Base-by-base conservation (phyloP, 1,139 yeast species). In the Saccharomyces hybrid region DNA sequence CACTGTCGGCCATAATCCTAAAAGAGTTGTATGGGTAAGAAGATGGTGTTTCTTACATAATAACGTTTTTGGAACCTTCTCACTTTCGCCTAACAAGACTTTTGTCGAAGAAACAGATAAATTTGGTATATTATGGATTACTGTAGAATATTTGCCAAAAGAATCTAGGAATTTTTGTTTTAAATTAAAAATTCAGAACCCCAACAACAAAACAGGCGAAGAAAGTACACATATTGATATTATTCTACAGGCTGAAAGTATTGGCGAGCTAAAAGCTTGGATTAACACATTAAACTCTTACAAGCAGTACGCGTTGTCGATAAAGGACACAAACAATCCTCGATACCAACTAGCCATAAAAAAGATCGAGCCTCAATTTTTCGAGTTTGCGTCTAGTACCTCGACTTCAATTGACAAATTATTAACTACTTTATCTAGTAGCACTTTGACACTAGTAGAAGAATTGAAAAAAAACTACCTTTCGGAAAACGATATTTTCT, bases 61-160 rank as follows among this genome's bases (percentile, higher is more conserved):
- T 53, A 96, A 95, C 0, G 78, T 89, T 7, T 87, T 93, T 71
- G 99, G 99, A 0, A 74, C 90, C 65, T 77, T 93, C 44, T 75
- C 82, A 4, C 70, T 88, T 41, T 80, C 93, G 41, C 86, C 90
- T 0, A 78, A 84, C 1, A 79, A 80, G 52, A 82, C 84, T 0
- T 86, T 76, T 66, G 98, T 93, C 2, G 95, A 90, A 66, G 99
- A 93, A 72, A 80, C 95, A 25, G 97, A 88, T 66, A 89, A 89
- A 65, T 79, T 89, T 59, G 97, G 97, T 2, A 81, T 91, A 1
- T 72, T 87, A 16, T 70, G 88, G 28, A 84, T 89, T 57, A 83
- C 80, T 63, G 79, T 85, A 14, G 75, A 82, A 55, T 85, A 85
- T 61, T 58, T 60, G 28, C 80, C 88, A 0, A 79, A 79, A 54